Evolutionary conservation across 148 eudicot genomes (phyloP), one percentile per base, ranked within the genome.

Genomic region (Polygonum aviculare): DNA sequence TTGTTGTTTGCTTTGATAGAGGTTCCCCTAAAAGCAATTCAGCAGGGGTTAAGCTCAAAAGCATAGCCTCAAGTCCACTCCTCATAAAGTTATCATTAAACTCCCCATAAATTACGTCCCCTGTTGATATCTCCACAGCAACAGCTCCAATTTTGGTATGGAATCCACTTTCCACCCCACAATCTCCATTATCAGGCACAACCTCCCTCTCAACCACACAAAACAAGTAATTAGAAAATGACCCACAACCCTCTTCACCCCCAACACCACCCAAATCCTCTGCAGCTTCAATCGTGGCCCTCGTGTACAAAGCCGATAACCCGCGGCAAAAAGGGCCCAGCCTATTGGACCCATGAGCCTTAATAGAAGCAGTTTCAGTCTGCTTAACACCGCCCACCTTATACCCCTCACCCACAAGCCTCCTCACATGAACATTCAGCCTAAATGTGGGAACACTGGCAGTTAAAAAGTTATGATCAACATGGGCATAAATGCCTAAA

Each of bases 311-410:
- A 8, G 97, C 94, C 31, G 97, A 95, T 12, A 95, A 77, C 73
- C 96, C 98, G 14, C 98, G 88, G 18, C 83, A 78, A 74, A 95
- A 95, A 1, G 98, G 98, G 1, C 94, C 98, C 36, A 84, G 69
- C 72, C 77, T 79, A 76, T 95, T 95, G 18, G 82, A 78, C 77
- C 98, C 98, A 10, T 92, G 98, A 9, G 97, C 96, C 85, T 95
- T 95, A 81, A 95, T 92, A 0, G 89, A 80, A 0, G 97, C 94
- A 0, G 97, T 92, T 69, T 95, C 98, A 18, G 97, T 90, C 77
- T 95, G 98, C 51, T 90, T 95, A 54, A 95, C 96, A 15, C 92
- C 97, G 52, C 98, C 98, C 79, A 95, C 98, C 82, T 95, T 95
- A 78, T 85, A 90, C 44, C 98, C 98, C 44, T 88, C 91, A 81